Base-by-base conservation (phyloP, 2,329 filamentous ascomycete genomes). In the Exutisphaerella laricina region DNA sequence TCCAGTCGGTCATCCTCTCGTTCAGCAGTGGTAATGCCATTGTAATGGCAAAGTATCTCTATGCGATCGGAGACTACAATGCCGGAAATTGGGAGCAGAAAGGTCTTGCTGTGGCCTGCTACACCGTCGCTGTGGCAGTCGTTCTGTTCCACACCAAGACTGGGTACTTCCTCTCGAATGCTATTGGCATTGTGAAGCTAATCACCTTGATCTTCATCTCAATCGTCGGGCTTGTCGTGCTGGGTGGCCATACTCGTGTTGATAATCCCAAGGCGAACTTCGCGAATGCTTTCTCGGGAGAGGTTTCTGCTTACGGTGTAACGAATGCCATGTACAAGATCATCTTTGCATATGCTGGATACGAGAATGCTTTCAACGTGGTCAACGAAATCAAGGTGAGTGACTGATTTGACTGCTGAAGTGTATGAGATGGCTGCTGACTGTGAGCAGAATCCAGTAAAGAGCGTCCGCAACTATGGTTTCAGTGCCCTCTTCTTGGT, bases 1-100 rank as follows among this genome's bases (percentile, higher is more conserved):
- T 82, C 2, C 77, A 81, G 56, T 72, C 74, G 0, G 77, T 84
- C 1, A 59, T 81, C 1, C 63, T 85, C 3, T 82, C 80, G 0
- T 85, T 84, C 50, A 78, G 75, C 49, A 81, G 78, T 51, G 77
- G 78, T 29, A 84, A 85, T 58, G 72, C 79, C 0, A 75, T 84
- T 29, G 71, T 69, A 69, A 51, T 45, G 59, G 75, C 81, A 0
- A 66, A 74, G 28, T 85, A 85, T 50, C 58, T 84, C 0, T 85
- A 77, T 61, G 70, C 71, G 6, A 77, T 80, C 31, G 72, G 67
- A 1, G 75, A 70, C 0, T 58, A 66, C 0, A 62, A 60, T 0
- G 73, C 77, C 0, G 72, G 73, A 0, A 64, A 68, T n/a, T 85
- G 81, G 82, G 68, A 84, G 54, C 59, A 76, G 39, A 84, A 84